Evolutionary conservation across 179 eudicot species (phyloP).

Genomic region (Vitellaria paradoxa): DNA sequence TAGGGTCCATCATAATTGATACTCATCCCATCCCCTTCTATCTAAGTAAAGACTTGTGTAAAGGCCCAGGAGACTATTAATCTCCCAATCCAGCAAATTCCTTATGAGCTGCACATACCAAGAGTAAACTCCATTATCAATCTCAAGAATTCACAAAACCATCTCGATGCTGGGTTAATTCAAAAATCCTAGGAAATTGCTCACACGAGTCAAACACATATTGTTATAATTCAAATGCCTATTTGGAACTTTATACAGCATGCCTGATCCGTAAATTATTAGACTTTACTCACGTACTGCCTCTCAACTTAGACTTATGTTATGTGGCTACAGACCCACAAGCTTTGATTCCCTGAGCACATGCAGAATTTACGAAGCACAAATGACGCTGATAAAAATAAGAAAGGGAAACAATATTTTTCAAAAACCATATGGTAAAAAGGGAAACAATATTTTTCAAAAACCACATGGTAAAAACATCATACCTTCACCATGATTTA

Average conservation of each 20-base stretch:
- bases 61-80: too few relatives aligned
- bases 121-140: too few relatives aligned
- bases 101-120: too few relatives aligned
- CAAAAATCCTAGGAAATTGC: too few relatives aligned
- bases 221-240: neutral
- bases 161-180: too few relatives aligned
- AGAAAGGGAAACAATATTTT: neutral
- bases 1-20: too few relatives aligned
- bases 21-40: too few relatives aligned
- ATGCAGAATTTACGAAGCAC: neutral
- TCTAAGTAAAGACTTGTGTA: too few relatives aligned
- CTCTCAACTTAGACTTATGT: slow-evolving; percentile 2
- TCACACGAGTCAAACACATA: neutral
- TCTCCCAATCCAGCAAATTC: too few relatives aligned
- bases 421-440: neutral
- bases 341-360: neutral
- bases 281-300: neutral
- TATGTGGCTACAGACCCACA: neutral
- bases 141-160: too few relatives aligned
- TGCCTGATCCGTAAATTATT: neutral
- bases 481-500: slow-evolving; percentile 88
- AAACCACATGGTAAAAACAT: slow-evolving; percentile 3
- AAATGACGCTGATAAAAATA: neutral
- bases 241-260: neutral
- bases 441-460: neutral